Evolutionary conservation across 192 early-diverging fungal species (phyloP), one percentile per base, ranked within the genome.

Genomic region (Lobosporangium transversale): DNA sequence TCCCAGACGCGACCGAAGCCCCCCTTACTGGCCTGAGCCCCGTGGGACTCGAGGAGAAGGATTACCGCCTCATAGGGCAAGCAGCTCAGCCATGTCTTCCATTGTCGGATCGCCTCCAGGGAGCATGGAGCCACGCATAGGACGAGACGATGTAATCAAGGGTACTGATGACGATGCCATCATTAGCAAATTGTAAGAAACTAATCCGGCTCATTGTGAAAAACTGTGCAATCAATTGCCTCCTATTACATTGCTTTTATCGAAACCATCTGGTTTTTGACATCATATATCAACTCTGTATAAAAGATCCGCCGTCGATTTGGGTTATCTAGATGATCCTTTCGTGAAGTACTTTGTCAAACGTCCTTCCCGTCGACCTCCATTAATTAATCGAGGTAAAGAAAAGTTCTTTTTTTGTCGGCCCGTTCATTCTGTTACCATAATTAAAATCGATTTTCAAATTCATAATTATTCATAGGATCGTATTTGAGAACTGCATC

Each of bases 91-190:
- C n/a, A n/a, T n/a, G n/a, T n/a, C n/a, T n/a, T n/a, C n/a, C n/a
- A n/a, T n/a, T n/a, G n/a, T n/a, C n/a, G n/a, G n/a, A n/a, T n/a
- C n/a, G n/a, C n/a, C n/a, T n/a, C n/a, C n/a, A n/a, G 20, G 33
- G 48, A 51, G 32, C 45, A 35, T 53, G 2, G 59, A 56, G n/a
- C 43, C 59, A 27, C 50, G 53, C 5, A 29, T 53, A n/a, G 62
- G 36, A 29, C 73, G 83, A n/a, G 84, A 87, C 64, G 91, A 95
- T 69, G 86, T 88, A n/a, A 84, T 92, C 18, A 90, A 91, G 49
- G 88, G 83, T n/a, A 99, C 97, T 53, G 95, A 97, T 81, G 93
- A 94, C 58, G 95, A 97, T 68, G 97, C 96, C 21, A 87, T 91
- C 15, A 79, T 91, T 45, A 91, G 91, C 64, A 88, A 92, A 79